Evolutionary conservation across 257 asterid genomes (phyloP).

Genomic region (Petunia secreta): DNA sequence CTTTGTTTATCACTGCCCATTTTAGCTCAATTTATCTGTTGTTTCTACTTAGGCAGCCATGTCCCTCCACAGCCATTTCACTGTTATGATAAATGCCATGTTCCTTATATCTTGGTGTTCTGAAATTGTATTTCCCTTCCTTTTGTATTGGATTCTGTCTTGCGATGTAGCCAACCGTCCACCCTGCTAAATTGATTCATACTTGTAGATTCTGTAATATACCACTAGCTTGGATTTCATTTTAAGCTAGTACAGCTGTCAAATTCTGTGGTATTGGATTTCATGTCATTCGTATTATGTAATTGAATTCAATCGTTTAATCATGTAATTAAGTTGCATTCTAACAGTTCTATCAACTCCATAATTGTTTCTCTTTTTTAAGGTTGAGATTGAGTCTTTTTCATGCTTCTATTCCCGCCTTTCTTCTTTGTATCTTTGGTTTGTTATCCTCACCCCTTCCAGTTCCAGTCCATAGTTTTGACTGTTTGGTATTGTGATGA

Average conservation of each 20-base stretch:
- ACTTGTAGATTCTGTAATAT: background rate
- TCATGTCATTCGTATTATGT: background rate
- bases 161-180: background rate
- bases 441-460: background rate
- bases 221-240: slow-evolving; percentile 7
- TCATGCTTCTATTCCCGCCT: background rate
- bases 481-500: slow-evolving; percentile 16
- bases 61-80: background rate
- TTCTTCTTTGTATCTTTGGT: background rate
- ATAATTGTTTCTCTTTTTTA: too few species aligned
- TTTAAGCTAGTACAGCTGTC: background rate
- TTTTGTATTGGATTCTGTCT: background rate
- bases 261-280: background rate
- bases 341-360: background rate
- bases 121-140: background rate
- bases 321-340: background rate
- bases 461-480: background rate
- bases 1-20: background rate
- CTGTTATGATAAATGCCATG: background rate
- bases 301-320: background rate
- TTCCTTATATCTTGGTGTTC: background rate
- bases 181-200: background rate
- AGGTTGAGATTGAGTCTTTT: background rate
- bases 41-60: background rate
- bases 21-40: background rate